Base-by-base conservation (phyloP, 257 asterid species). In the Vinca minor region DNA sequence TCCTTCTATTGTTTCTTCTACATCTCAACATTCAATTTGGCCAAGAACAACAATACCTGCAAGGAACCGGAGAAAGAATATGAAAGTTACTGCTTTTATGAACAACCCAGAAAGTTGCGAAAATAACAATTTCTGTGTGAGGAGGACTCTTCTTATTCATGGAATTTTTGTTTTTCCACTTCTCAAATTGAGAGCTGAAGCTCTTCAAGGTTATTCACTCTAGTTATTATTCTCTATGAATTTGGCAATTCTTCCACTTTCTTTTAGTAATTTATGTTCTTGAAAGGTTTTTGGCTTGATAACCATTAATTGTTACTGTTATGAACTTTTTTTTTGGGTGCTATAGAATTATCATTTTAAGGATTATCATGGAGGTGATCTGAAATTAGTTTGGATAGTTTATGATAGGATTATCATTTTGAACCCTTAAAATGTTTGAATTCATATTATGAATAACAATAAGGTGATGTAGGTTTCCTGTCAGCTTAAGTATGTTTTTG, bases 151-250 rank as follows among this genome's bases (percentile, higher is more conserved):
- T 73, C 59, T 82, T 46, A 74, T 82, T n/a, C 71, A 81, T 82
- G 95, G 95, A 4, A 71, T 90, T 74, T 80, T 85, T 4, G 77
- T 78, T 5, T 50, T 87, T 68, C 94, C 86, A 13, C 68, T 85
- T 69, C 67, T 82, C 59, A 80, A 65, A 23, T 50, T 68, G 66
- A 73, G 79, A 73, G 83, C 80, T 15, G 71, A 54, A 4, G 80
- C 87, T 34, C 32, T 76, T 58, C 76, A 78, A 54, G 76, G 62
- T 56, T 70, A 66, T 63, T 62, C 14, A 29, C 8, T 26, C 59
- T 64, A 9, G 1, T 39, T 18, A 14, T 5, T 55, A 11, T 6
- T 17, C 54, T 25, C 36, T 26, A 20, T 48, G 47, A 23, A 59
- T 68, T 28, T 2, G 5, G 45, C 10, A 15, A 31, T 32, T 41